Evolutionary conservation across 2,329 filamentous ascomycete species (phyloP).

Genomic region (Fusarium foetens): DNA sequence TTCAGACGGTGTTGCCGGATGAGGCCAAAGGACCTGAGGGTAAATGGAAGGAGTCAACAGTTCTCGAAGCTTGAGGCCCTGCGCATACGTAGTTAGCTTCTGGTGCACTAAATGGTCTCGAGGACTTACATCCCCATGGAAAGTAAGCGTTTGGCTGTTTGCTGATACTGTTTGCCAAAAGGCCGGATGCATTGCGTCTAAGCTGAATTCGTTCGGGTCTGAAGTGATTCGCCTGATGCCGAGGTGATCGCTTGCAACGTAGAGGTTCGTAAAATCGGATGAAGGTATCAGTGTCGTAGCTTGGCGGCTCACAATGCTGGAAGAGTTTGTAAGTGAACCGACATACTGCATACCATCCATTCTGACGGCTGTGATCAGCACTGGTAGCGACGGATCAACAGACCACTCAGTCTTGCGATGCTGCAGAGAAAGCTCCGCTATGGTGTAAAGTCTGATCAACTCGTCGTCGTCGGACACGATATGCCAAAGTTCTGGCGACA

Average conservation of each 20-base stretch:
- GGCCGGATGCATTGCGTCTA: neutral
- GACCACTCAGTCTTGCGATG: neutral
- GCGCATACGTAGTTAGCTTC: neutral
- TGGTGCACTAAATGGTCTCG: fast-evolving
- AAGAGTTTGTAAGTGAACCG: neutral
- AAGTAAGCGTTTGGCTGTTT: neutral
- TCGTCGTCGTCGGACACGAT: neutral
- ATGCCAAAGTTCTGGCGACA: conserved; percentile 15
- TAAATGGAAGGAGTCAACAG: neutral
- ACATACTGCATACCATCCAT: conserved; percentile 22
- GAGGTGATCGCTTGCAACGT: conserved; percentile 16
- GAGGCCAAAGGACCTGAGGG: neutral
- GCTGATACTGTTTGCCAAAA: conserved; percentile 15
- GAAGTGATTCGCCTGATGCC: conserved; percentile 11
- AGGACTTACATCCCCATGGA: conserved; percentile 11
- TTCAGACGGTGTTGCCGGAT: neutral
- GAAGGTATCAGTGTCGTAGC: fast-evolving
- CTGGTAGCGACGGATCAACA: neutral
- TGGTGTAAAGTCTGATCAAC: neutral
- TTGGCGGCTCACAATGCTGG: fast-evolving
- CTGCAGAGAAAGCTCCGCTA: neutral
- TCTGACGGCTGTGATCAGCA: neutral
- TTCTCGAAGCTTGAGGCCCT: conserved; percentile 16
- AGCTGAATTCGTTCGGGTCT: fast-evolving
- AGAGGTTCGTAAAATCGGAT: neutral